A percentile compares a stretch with the other conserved stretches of the same genome.
Conservation (phyloP, 208 protist genomes). For the Naegleria lovaniensis region DNA sequence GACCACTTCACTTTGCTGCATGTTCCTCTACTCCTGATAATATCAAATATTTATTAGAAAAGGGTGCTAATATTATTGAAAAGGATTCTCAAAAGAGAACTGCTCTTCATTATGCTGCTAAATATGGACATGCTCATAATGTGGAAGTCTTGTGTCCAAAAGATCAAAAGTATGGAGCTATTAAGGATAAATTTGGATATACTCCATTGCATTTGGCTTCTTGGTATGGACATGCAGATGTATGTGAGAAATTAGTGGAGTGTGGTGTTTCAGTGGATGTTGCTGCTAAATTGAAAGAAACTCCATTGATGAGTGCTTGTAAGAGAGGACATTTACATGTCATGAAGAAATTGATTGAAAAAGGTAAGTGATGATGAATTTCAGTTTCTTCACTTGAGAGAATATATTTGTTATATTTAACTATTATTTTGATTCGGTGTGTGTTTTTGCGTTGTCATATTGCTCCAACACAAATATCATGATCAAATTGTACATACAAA, state of each 20-base stretch:
- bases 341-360: neutral
- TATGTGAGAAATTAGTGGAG: neutral
- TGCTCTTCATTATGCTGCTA: neutral
- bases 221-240: neutral
- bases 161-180: neutral
- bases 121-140: neutral
- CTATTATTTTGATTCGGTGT: too few relatives aligned
- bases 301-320: neutral
- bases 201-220: conserved; percentile 21
- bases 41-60: conserved; percentile 12
- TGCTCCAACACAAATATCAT: too few relatives aligned
- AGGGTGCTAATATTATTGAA: neutral
- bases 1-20: conserved; percentile 30
- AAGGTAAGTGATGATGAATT: neutral
- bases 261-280: too few relatives aligned
- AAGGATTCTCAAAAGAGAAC: neutral
- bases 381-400: neutral
- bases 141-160: neutral
- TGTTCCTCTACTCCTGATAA: neutral
- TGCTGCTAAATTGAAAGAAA: neutral
- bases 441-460: too few relatives aligned
- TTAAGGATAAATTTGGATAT: neutral
- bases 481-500: too few relatives aligned
- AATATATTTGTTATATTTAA: too few relatives aligned
- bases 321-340: neutral